A percentile compares a stretch with the other conserved stretches of the same genome.
phyloP scores from a whole-genome alignment of 1,139 yeast genomes.

The Taphrina deformans region DNA sequence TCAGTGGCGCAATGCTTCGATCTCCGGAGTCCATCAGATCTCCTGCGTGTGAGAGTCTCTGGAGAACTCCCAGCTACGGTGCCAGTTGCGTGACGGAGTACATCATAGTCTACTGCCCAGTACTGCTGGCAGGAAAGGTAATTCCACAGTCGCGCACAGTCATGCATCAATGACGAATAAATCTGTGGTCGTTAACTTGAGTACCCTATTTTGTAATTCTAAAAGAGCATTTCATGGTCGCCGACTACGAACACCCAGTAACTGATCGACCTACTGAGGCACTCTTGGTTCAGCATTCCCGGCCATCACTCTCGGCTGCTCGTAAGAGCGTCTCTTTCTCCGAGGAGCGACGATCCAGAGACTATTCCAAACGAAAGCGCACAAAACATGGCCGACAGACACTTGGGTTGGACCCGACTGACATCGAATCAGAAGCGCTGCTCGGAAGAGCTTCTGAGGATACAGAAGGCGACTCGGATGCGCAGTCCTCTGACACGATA shows the following conservation, averaged over 20 bases:
- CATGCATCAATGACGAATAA: too few relatives aligned
- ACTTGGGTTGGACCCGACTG: background rate
- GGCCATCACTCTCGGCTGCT: constrained; percentile 1
- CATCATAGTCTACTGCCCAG: too few relatives aligned
- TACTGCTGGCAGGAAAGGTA: too few relatives aligned
- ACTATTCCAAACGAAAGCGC: background rate
- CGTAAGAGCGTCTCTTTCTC: background rate
- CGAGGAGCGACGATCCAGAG: background rate
- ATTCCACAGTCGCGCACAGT: too few relatives aligned
- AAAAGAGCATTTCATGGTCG: background rate
- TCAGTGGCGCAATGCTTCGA: background rate
- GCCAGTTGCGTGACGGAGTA: too few relatives aligned
- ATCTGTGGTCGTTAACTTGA: too few relatives aligned
- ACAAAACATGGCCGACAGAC: background rate
- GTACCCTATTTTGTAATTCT: too few relatives aligned
- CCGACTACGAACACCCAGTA: background rate
- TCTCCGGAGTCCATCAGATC: background rate
- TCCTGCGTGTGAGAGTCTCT: background rate
- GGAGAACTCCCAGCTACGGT: background rate
- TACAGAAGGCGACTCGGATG: background rate
- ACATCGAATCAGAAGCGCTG: background rate
- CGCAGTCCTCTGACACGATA: background rate
- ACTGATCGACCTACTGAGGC: background rate
- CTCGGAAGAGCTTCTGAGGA: background rate
- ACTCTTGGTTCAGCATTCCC: background rate